Conservation (phyloP, 1,139 yeast genomes). For the Meyerozyma sp. region DNA sequence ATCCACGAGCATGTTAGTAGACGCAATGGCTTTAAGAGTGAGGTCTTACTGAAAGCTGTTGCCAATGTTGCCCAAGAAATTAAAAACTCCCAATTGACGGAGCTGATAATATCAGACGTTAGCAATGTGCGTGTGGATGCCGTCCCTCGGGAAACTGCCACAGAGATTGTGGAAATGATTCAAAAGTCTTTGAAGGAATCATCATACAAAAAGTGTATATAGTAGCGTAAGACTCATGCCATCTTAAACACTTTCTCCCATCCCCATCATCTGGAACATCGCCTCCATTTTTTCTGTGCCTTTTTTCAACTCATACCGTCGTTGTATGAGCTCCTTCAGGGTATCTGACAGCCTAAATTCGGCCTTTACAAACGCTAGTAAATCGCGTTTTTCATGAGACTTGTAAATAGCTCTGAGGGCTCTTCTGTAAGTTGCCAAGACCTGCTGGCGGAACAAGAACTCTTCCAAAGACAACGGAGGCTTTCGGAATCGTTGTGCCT, state of each 20-base stretch:
- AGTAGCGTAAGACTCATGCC: background rate
- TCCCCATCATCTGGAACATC: constrained; percentile 16
- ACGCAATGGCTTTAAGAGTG: background rate
- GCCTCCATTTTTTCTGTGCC: constrained; percentile 26
- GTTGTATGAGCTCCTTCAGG: constrained; percentile 27
- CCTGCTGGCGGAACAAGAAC: constrained; percentile 33
- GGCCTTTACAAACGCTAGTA: constrained; percentile 25
- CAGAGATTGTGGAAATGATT: background rate
- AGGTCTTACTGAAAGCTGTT: background rate
- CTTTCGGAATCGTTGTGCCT: constrained; percentile 1
- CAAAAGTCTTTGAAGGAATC: constrained; percentile 1
- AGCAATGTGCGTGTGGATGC: background rate
- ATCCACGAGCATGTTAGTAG: background rate
- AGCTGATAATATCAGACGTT: background rate
- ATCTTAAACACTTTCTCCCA: constrained; percentile 2
- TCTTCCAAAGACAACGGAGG: constrained; percentile 33
- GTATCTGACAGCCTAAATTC: constrained; percentile 28
- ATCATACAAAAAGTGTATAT: background rate
- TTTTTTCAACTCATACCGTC: constrained; percentile 33
- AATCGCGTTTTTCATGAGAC: constrained; percentile 34
- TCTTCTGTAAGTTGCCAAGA: constrained; percentile 28
- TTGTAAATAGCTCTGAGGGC: constrained; percentile 29
- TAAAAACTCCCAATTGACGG: background rate
- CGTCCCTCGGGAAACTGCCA: background rate
- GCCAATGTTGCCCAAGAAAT: background rate